Evolutionary conservation across 176 grass and related monocot species (phyloP), one percentile per base, ranked within the genome.

Genomic region (Rhynchospora tenuis): DNA sequence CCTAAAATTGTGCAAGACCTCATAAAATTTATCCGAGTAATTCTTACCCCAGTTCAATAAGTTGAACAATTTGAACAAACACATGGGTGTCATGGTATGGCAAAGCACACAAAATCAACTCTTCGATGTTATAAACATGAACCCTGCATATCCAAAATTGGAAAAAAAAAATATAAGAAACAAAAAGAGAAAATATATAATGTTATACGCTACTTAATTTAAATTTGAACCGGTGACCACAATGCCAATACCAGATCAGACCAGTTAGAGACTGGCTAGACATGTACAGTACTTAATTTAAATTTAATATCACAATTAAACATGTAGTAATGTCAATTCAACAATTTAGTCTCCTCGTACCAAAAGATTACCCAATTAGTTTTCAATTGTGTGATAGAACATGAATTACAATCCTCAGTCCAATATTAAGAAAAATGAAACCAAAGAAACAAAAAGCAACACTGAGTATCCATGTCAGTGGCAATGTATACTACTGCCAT

Each of bases 51-150:
- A 88, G 88, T 69, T 93, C 90, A 83, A 94, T 73, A 86, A 98
- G 62, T 52, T 98, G 95, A 27, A 94, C 87, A 69, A 98, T 90
- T 81, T 89, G 92, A 77, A 98, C 95, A 88, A 98, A 98, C 0
- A 90, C 63, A 56, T 89, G 87, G 0, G 95, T 98, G 62, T 94
- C 95, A 82, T 98, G 95, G 68, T 94, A 98, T 0, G 95, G 95
- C 38, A 98, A 74, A 50, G 87, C 87, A 15, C 90, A 89, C 27
- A 98, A 73, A 81, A 93, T 81, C 68, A 98, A 83, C 84, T 95
- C 95, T 64, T 98, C 92, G 66, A 90, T 27, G 72, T 98, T 95
- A 85, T 93, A 98, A 50, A 95, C 84, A 90, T 98, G 92, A 84
- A 98, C 89, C 86, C 95, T 98, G 55, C 73, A 93, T 84, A 73